Evolutionary conservation across 805 yeast genomes (phyloP).

Genomic region (Hanseniaspora valbyensis): DNA sequence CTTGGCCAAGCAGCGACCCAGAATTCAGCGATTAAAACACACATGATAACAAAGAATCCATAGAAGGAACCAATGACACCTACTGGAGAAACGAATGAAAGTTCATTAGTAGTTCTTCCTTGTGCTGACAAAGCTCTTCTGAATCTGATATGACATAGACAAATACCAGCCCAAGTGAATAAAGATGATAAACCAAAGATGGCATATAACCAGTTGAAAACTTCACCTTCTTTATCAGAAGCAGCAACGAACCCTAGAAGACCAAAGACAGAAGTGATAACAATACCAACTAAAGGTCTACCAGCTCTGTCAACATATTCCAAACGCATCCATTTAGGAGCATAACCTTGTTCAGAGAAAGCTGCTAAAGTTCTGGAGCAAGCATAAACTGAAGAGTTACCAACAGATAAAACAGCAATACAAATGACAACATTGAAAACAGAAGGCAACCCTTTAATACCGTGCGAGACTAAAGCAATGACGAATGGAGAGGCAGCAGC

Average conservation of each 20-base stretch:
- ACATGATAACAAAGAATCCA: conserved; percentile 46
- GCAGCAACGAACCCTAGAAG: conserved; percentile 49
- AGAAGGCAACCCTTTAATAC: conserved; percentile 52
- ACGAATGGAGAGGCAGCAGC: conserved; percentile 71
- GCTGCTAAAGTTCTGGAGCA: conserved; percentile 57
- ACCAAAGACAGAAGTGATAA: conserved; percentile 44
- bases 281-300: conserved; percentile 52
- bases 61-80: conserved; percentile 59
- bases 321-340: conserved; percentile 39
- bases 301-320: conserved; percentile 57
- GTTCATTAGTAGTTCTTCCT: conserved; percentile 56
- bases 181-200: conserved; percentile 50
- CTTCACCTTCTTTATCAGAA: conserved; percentile 40
- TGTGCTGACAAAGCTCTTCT: conserved; percentile 54
- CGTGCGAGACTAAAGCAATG: conserved; percentile 54
- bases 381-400: conserved; percentile 59
- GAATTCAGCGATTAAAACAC: conserved; percentile 65
- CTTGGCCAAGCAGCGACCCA: conserved; percentile 73
- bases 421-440: conserved; percentile 60
- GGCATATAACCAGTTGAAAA: conserved; percentile 56
- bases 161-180: conserved; percentile 54
- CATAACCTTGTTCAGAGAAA: conserved; percentile 53
- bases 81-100: conserved; percentile 53
- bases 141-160: conserved; percentile 49
- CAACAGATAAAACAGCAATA: conserved; percentile 58